phyloP scores from a whole-genome alignment of 2,329 filamentous ascomycete genomes.

The Pseudomassariella vexata region DNA sequence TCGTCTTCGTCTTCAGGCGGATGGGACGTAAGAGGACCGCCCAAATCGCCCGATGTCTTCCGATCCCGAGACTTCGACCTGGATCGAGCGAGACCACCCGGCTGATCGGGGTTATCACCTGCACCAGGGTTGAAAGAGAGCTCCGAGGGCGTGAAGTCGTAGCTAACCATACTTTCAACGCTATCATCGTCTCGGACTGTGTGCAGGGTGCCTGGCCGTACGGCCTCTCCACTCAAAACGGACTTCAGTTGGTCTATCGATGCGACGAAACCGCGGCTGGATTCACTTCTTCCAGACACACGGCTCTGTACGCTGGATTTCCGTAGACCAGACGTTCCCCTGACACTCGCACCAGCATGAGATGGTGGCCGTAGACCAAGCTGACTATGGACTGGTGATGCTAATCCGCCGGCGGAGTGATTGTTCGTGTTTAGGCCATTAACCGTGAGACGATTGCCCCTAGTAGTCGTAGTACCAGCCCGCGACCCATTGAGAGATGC shows the following conservation, averaged over 20 bases:
- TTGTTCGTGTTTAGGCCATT: slow-evolving; percentile 39
- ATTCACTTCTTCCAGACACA: slow-evolving; percentile 36
- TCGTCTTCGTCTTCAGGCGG: slow-evolving; percentile 23
- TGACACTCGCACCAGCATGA: slow-evolving; percentile 23
- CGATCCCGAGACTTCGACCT: slow-evolving; percentile 23
- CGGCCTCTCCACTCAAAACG: slow-evolving; percentile 48
- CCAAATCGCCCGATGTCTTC: slow-evolving; percentile 18
- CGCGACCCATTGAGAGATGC: slow-evolving; percentile 73
- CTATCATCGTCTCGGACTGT: slow-evolving; percentile 41
- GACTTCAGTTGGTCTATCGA: slow-evolving; percentile 61
- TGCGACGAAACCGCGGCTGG: slow-evolving; percentile 45
- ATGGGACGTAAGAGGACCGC: slow-evolving; percentile 21
- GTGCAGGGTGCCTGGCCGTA: slow-evolving; percentile 31
- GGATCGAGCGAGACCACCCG: slow-evolving; percentile 14
- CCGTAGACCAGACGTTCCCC: slow-evolving; percentile 38
- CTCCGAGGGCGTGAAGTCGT: slow-evolving; percentile 63
- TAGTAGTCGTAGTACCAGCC: slow-evolving; percentile 51
- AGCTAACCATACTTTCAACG: slow-evolving; percentile 66
- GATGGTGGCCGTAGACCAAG: slow-evolving; percentile 45
- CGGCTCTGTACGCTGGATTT: slow-evolving; percentile 51
- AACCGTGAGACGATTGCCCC: slow-evolving; percentile 52
- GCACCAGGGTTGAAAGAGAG: slow-evolving; percentile 50
- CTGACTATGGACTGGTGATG: slow-evolving; percentile 44
- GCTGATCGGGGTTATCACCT: slow-evolving; percentile 23
- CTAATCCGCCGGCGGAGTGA: slow-evolving; percentile 30